These are phyloP conservation scores for Botrytis aclada DNA, from an alignment of 2,329 filamentous ascomycete genomes.

Conservation along the genomic window DNA sequence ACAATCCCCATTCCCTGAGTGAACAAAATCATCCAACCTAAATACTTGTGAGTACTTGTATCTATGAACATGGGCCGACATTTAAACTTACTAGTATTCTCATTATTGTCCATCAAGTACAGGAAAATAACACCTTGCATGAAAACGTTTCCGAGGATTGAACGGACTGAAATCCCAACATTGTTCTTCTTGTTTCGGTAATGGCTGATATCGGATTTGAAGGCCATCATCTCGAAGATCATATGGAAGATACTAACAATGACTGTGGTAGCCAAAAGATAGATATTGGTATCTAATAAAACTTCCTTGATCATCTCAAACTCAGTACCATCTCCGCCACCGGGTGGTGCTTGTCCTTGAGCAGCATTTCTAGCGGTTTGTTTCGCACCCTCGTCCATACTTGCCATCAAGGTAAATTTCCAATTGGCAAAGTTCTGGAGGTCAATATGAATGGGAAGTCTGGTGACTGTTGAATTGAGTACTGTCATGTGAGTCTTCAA, in stretches of 20 bases:
- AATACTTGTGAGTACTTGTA: constrained; percentile 36
- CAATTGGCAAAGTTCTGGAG: constrained; percentile 79
- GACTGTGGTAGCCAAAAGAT: constrained; percentile 79
- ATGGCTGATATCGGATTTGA: constrained; percentile 95
- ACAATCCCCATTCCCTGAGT: constrained; percentile 68
- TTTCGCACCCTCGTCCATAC: constrained; percentile 84
- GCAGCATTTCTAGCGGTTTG: constrained; percentile 76
- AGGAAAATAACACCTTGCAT: constrained; percentile 97
- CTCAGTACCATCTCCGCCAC: constrained; percentile 84
- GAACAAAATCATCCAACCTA: constrained; percentile 88
- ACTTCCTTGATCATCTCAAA: constrained; percentile 98
- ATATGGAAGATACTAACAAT: constrained; percentile 87
- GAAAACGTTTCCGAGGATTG: constrained; percentile 94
- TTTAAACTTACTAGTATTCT: constrained; percentile 65
- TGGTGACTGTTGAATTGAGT: constrained; percentile 83
- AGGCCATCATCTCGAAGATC: constrained; percentile 92
- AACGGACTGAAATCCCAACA: constrained; percentile 91
- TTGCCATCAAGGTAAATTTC: constrained; percentile 85
- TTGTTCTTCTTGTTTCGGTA: constrained; percentile 99
- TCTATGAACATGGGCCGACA: neutral
- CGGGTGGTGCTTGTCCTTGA: constrained; percentile 50
- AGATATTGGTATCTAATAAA: constrained; percentile 88
- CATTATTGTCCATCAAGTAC: constrained; percentile 94
- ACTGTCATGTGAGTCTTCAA: constrained; percentile 86
- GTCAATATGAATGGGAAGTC: constrained; percentile 77